Evolutionary conservation across 2,329 filamentous ascomycete genomes (phyloP).

Genomic region (Exophiala xenobiotica): DNA sequence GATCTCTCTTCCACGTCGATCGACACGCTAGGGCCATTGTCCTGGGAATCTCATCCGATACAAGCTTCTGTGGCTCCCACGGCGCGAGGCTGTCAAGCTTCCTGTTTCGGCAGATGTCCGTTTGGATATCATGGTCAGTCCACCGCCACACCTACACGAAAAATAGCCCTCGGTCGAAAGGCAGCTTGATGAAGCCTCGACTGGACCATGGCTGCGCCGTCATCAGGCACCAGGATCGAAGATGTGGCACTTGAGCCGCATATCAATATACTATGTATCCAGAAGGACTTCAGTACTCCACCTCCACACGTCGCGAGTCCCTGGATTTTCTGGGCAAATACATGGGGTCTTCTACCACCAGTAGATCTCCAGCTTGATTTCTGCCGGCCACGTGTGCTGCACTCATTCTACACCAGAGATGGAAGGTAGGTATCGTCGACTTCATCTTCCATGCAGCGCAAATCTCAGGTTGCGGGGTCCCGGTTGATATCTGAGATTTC

Average conservation of each 20-base stretch:
- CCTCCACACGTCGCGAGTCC: conserved; percentile 1
- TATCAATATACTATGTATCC: background rate
- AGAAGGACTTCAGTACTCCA: background rate
- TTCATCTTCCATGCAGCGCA: background rate
- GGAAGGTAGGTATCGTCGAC: conserved; percentile 12
- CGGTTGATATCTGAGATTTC: conserved; percentile 17
- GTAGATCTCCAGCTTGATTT: background rate
- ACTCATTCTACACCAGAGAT: conserved; percentile 7
- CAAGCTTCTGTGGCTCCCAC: background rate
- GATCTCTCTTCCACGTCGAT: background rate
- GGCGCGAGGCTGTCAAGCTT: background rate
- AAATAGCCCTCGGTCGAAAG: background rate
- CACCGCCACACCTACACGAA: background rate
- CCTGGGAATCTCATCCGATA: background rate
- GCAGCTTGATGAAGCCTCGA: background rate
- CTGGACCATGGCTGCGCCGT: no score
- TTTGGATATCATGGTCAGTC: background rate
- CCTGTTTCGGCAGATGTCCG: background rate
- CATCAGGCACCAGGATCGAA: no score
- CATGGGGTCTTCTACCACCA: background rate
- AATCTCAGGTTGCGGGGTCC: conserved; percentile 10
- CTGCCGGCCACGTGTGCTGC: background rate
- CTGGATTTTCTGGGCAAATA: background rate
- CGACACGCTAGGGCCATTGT: background rate
- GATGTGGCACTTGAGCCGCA: no score